These are phyloP conservation scores for Pseudotsuga menziesii DNA, from an alignment of 75 land plant species.

Conservation along the genomic window DNA sequence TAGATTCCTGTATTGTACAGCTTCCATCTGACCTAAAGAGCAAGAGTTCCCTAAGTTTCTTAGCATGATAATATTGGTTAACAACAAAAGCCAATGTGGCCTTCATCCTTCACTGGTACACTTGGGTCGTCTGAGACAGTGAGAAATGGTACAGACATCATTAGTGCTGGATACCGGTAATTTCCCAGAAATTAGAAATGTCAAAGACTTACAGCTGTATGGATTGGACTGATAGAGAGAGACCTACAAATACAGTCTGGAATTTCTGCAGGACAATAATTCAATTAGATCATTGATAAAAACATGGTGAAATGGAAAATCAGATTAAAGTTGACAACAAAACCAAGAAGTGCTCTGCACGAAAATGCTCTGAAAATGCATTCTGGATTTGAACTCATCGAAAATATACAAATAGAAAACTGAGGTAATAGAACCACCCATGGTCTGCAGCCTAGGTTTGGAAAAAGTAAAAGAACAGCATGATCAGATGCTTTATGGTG, in stretches of 20 bases:
- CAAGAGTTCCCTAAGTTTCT: background rate
- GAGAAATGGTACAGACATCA: background rate
- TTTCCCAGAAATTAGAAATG: background rate
- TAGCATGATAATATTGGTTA: background rate
- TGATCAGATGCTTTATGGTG: background rate
- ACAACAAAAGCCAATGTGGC: constrained; percentile 8
- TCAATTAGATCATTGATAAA: background rate
- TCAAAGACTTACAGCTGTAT: background rate
- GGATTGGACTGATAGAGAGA: background rate
- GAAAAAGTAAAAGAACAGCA: background rate
- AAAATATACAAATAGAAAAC: background rate
- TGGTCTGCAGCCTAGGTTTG: background rate
- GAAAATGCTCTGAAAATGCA: background rate
- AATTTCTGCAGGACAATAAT: background rate
- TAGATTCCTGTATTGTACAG: constrained; percentile 2
- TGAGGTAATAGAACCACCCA: background rate
- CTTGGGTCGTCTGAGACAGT: background rate
- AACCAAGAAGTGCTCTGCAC: background rate
- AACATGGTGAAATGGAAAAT: background rate
- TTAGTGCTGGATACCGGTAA: background rate
- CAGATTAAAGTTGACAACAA: background rate
- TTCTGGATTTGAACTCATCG: background rate
- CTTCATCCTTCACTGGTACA: constrained; percentile 4
- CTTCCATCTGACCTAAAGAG: background rate
- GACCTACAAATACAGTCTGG: background rate